phyloP scores from a whole-genome alignment of 164 flowering plant species.

The Amborella trichopoda region DNA sequence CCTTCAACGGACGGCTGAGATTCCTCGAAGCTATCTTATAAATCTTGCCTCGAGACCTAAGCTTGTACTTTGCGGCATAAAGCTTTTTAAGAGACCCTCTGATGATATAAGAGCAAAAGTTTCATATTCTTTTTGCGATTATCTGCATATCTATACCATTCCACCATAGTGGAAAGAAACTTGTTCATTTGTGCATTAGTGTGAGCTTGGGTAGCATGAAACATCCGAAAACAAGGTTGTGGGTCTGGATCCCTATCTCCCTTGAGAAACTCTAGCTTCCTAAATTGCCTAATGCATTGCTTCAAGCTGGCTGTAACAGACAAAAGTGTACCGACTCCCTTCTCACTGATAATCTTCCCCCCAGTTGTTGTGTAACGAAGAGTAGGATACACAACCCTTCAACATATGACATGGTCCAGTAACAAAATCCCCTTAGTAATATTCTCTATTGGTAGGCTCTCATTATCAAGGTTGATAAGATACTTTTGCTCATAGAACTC shows the following conservation, averaged over 20 bases:
- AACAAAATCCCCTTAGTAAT: constrained; percentile 96
- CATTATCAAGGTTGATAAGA: constrained; percentile 79
- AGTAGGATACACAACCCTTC: constrained; percentile 91
- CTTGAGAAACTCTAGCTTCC: constrained; percentile 73
- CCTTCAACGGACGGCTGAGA: constrained; percentile 85
- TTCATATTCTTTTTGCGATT: constrained; percentile 83
- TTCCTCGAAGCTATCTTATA: constrained; percentile 75
- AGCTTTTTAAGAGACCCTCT: constrained; percentile 97
- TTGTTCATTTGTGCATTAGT: constrained; percentile 97
- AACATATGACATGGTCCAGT: constrained; percentile 88
- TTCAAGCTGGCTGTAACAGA: constrained; percentile 93
- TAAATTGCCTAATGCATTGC: constrained; percentile 81
- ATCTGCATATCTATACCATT: constrained; percentile 90
- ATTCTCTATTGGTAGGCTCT: constrained; percentile 85
- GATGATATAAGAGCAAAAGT: constrained; percentile 83
- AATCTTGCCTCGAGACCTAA: constrained; percentile 90
- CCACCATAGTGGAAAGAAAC: constrained; percentile 75
- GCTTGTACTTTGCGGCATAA: constrained; percentile 97
- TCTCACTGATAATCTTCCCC: constrained; percentile 95
- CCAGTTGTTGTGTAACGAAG: constrained; percentile 95
- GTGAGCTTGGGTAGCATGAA: constrained; percentile 97
- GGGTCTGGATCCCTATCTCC: constrained; percentile 98
- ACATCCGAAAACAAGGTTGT: constrained; percentile 97
- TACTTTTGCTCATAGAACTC: constrained; percentile 89
- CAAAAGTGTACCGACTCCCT: constrained; percentile 86